phyloP scores from a whole-genome alignment of 2,329 filamentous ascomycete species.

The Pseudonectria buxi region DNA sequence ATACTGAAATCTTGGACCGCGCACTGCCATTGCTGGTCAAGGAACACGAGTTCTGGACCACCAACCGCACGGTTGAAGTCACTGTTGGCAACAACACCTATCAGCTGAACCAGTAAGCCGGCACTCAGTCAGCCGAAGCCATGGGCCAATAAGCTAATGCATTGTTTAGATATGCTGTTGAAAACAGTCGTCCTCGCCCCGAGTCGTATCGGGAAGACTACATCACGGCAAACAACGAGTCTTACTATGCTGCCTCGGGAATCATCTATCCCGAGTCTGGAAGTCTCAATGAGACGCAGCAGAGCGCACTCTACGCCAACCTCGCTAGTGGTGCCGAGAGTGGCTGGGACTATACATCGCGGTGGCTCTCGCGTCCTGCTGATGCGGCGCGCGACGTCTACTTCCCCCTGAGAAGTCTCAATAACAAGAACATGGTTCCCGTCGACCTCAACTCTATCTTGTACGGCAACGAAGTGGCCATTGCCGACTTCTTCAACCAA shows the following conservation, averaged over 20 bases:
- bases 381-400: slow-evolving; percentile 55
- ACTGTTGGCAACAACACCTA: slow-evolving; percentile 41
- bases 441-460: slow-evolving; percentile 64
- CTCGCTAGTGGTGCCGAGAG: slow-evolving; percentile 60
- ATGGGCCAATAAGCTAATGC: slow-evolving; percentile 7
- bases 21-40: slow-evolving; percentile 56
- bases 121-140: neutral
- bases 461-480: slow-evolving; percentile 57
- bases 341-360: slow-evolving; percentile 56
- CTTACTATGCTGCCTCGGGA: slow-evolving; percentile 53
- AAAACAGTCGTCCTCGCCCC: slow-evolving; percentile 59
- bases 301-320: slow-evolving; percentile 50
- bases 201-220: slow-evolving; percentile 64
- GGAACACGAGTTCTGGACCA: slow-evolving; percentile 57
- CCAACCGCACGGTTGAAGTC: slow-evolving; percentile 52
- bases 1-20: slow-evolving; percentile 52
- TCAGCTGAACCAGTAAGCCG: slow-evolving; percentile 47
- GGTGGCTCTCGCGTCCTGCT: slow-evolving; percentile 50
- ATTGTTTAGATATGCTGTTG: slow-evolving; percentile 44
- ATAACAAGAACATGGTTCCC: slow-evolving; percentile 50
- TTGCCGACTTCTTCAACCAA: slow-evolving; percentile 46
- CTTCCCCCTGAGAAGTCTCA: slow-evolving; percentile 59
- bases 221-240: slow-evolving; percentile 55
- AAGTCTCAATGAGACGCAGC: slow-evolving; percentile 45
- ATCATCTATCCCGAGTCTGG: slow-evolving; percentile 49